These are phyloP conservation scores for Omphalotus guepiniiformis DNA, from an alignment of 768 basidiomycete species.

Conservation along the genomic window DNA sequence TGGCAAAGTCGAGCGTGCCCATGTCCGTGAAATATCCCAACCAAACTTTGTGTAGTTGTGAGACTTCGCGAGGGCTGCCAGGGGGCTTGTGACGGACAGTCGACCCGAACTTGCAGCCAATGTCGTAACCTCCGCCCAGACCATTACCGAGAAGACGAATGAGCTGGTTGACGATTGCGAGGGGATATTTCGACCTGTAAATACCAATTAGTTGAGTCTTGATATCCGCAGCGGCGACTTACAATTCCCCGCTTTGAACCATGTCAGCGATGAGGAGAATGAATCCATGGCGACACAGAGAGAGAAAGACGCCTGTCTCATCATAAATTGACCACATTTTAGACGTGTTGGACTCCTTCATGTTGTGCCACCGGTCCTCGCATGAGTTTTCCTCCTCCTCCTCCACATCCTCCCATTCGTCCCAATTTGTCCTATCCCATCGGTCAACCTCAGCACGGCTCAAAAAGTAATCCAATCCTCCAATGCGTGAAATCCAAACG, in stretches of 20 bases:
- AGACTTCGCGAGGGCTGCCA: constrained; percentile 4
- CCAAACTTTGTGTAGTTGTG: no score
- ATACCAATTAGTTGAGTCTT: not conserved
- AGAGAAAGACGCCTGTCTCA: constrained; percentile 8
- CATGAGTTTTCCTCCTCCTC: not conserved
- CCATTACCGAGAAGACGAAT: constrained; percentile 4
- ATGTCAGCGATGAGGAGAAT: constrained; percentile 4
- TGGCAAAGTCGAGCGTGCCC: constrained; percentile 20
- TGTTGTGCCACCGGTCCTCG: constrained; percentile 11
- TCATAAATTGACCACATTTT: constrained; percentile 6
- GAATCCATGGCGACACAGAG: constrained; percentile 7
- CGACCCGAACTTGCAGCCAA: constrained; percentile 19
- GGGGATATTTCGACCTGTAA: constrained; percentile 18
- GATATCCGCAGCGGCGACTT: not conserved
- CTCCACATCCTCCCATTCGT: not conserved
- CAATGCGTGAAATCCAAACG: constrained; percentile 9
- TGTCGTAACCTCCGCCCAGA: constrained; percentile 16
- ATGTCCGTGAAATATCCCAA: constrained; percentile 18
- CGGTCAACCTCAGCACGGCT: constrained; percentile 6
- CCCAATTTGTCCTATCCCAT: not conserved
- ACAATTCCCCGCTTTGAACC: constrained; percentile 5
- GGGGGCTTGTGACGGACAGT: constrained; percentile 17
- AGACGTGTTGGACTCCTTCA: constrained; percentile 5
- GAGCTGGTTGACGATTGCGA: constrained; percentile 16
- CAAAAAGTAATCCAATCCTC: constrained; percentile 10